A percentile compares a stretch with the other conserved stretches of the same genome.
Conservation (phyloP, 2,329 filamentous ascomycete species). For the Emydomyces testavorans region DNA sequence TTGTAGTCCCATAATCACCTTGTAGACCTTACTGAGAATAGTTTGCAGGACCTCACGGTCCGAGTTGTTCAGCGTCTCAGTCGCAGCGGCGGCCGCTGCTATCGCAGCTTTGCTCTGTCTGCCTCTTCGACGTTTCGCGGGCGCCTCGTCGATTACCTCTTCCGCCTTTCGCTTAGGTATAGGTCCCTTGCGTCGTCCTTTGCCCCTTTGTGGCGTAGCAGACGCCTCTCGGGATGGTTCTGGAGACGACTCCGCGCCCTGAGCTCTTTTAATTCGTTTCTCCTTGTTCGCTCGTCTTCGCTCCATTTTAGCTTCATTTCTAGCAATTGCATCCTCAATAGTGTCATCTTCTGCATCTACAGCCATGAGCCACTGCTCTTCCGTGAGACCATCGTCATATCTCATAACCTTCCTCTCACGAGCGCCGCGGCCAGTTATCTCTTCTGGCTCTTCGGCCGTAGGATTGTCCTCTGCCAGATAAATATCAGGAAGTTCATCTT, state of each 20-base stretch:
- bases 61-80: conserved; percentile 53
- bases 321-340: conserved; percentile 81
- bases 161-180: conserved; percentile 79
- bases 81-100: not conserved
- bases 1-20: conserved; percentile 71
- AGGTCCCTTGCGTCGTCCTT: conserved; percentile 69
- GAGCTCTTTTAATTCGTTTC: conserved; percentile 42
- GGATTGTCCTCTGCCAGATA: conserved; percentile 81
- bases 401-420: conserved; percentile 88
- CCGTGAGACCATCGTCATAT: conserved; percentile 94
- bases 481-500: conserved; percentile 83
- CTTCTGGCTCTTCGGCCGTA: conserved; percentile 65
- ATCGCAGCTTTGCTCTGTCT: conserved; percentile 53
- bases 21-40: conserved; percentile 65
- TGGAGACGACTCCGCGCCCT: conserved; percentile 57
- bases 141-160: conserved; percentile 63
- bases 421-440: conserved; percentile 73
- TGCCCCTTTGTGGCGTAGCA: conserved; percentile 59
- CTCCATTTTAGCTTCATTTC: conserved; percentile 76
- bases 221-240: conserved; percentile 69
- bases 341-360: conserved; percentile 94
- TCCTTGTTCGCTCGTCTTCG: conserved; percentile 66
- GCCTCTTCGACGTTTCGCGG: conserved; percentile 64
- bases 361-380: conserved; percentile 97
- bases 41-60: conserved; percentile 69